Evolutionary conservation across 2,329 filamentous ascomycete species (phyloP).

Genomic region (Venturia pyrina): DNA sequence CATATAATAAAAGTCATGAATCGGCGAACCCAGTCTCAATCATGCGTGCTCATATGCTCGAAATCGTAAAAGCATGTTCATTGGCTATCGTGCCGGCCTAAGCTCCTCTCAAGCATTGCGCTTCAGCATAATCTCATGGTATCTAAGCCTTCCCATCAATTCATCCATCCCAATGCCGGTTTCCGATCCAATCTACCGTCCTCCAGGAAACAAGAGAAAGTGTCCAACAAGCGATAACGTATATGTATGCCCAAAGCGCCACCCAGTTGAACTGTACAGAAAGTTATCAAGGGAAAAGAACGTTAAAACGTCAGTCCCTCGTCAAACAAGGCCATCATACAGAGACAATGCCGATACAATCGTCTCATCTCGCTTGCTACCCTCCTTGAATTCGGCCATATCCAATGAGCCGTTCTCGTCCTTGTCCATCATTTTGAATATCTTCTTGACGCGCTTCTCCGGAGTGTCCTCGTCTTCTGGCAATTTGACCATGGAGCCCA

Average conservation of each 20-base stretch:
- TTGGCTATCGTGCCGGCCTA: background rate
- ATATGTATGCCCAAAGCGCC: background rate
- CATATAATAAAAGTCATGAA: background rate
- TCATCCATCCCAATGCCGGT: background rate
- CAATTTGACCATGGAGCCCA: conserved; percentile 97
- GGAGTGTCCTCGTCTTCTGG: conserved; percentile 98
- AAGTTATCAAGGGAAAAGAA: background rate
- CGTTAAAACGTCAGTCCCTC: background rate
- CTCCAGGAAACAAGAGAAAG: background rate
- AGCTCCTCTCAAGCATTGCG: background rate
- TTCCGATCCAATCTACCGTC: conserved; percentile 2
- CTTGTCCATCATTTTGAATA: conserved; percentile 99
- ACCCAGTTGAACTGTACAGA: conserved; percentile 1
- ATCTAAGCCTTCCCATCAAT: background rate
- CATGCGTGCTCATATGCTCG: background rate
- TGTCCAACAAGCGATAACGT: background rate
- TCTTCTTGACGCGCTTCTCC: conserved; percentile 95
- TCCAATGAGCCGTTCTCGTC: conserved; percentile 96
- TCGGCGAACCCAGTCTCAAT: too few species aligned
- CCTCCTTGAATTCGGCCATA: conserved; percentile 98
- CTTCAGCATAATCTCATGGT: conserved; percentile 1
- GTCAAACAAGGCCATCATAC: conserved; percentile 84
- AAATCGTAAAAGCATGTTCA: background rate
- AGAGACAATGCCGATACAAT: conserved; percentile 94
- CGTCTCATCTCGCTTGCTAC: conserved; percentile 96